Conservation (phyloP, 2,329 filamentous ascomycete genomes). For the Alternaria dauci region DNA sequence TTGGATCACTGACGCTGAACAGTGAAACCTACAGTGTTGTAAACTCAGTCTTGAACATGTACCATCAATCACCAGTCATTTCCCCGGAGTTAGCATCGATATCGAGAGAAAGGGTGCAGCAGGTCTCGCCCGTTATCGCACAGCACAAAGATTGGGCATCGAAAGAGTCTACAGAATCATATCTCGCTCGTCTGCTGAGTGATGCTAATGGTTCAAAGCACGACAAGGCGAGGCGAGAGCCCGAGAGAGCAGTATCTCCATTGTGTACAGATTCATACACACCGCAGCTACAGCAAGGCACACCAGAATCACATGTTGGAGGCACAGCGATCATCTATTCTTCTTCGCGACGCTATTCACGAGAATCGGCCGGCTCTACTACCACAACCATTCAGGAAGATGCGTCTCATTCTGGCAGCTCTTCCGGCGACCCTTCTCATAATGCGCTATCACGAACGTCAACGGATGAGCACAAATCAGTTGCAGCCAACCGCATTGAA, state of each 20-base stretch:
- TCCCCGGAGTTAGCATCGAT: slow-evolving; percentile 52
- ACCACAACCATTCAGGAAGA: slow-evolving; percentile 47
- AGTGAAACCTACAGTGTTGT: slow-evolving; percentile 56
- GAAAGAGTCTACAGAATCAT: slow-evolving; percentile 64
- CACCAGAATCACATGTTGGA: slow-evolving; percentile 33
- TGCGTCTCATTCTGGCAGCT: slow-evolving; percentile 44
- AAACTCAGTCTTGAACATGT: slow-evolving; percentile 53
- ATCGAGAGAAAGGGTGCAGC: slow-evolving; percentile 53
- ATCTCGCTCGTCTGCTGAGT: slow-evolving; percentile 58
- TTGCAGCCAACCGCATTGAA: slow-evolving; percentile 32
- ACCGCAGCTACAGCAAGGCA: slow-evolving; percentile 32
- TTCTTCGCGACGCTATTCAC: slow-evolving; percentile 44
- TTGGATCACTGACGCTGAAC: slow-evolving; percentile 46
- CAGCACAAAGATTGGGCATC: slow-evolving; percentile 63
- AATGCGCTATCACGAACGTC: slow-evolving; percentile 50
- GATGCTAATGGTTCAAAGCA: slow-evolving; percentile 46
- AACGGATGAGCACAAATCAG: slow-evolving; percentile 35
- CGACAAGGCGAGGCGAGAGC: slow-evolving; percentile 21
- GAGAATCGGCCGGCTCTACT: slow-evolving; percentile 42
- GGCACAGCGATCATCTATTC: slow-evolving; percentile 52
- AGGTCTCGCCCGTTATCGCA: slow-evolving; percentile 62
- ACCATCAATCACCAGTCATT: slow-evolving; percentile 49
- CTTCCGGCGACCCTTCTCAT: slow-evolving; percentile 40
- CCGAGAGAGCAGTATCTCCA: slow-evolving; percentile 15
- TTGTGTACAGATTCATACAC: slow-evolving; percentile 28